A percentile compares a stretch with the other conserved stretches of the same genome.
These are phyloP conservation scores for Wakefieldia striispora DNA, from an alignment of 768 basidiomycete species.

Conservation along the genomic window DNA sequence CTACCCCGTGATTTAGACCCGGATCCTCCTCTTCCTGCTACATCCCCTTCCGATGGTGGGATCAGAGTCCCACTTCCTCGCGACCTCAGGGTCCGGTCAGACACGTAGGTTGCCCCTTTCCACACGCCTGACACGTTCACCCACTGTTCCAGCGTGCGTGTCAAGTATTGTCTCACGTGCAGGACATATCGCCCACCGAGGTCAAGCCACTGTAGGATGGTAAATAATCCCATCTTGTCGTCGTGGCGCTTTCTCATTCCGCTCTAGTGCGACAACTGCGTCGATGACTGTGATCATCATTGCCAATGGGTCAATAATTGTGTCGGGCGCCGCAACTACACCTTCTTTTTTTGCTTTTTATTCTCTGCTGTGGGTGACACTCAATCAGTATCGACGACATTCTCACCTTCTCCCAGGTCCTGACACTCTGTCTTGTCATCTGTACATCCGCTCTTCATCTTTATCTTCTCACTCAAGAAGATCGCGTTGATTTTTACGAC, in stretches of 20 bases:
- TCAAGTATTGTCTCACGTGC: slow-evolving; percentile 94
- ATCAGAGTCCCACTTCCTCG: slow-evolving; percentile 68
- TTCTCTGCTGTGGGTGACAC: slow-evolving; percentile 59
- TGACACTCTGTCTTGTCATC: slow-evolving; percentile 72
- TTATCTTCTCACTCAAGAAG: slow-evolving; percentile 57
- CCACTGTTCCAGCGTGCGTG: slow-evolving; percentile 59
- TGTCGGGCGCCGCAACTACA: slow-evolving; percentile 92
- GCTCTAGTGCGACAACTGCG: slow-evolving; percentile 90
- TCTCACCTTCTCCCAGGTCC: slow-evolving; percentile 45
- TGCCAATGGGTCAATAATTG: slow-evolving; percentile 95
- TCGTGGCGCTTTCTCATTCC: slow-evolving; percentile 1
- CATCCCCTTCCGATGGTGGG: slow-evolving; percentile 61
- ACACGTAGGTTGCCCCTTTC: slow-evolving; percentile 53
- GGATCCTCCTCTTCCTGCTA: slow-evolving; percentile 72
- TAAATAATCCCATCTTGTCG: slow-evolving; percentile 28
- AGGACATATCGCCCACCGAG: slow-evolving; percentile 90
- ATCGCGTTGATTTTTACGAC: slow-evolving; percentile 47
- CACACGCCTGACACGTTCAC: neutral
- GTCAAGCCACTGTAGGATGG: slow-evolving; percentile 95
- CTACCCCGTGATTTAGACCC: slow-evolving; percentile 85
- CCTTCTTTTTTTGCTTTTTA: slow-evolving; percentile 87
- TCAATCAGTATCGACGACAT: neutral
- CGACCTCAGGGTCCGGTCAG: slow-evolving; percentile 75
- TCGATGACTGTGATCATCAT: slow-evolving; percentile 93
- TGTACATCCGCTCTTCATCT: slow-evolving; percentile 83